A percentile compares a stretch with the other conserved stretches of the same genome.
phyloP scores from a whole-genome alignment of 768 basidiomycete genomes.

The Mycena metata region DNA sequence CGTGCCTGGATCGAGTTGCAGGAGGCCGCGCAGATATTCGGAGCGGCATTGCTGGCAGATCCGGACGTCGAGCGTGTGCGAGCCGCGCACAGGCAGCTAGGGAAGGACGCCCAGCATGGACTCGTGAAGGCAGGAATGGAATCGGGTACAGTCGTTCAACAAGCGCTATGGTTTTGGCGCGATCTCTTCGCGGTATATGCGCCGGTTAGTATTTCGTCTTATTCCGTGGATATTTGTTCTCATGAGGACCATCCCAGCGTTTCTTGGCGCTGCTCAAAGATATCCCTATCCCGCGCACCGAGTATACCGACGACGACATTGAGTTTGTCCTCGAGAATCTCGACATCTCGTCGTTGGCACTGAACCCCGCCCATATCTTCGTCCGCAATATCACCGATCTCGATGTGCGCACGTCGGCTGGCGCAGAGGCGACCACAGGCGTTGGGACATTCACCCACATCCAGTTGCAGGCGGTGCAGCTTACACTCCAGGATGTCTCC shows the following conservation, averaged over 20 bases:
- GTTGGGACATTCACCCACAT: conserved; percentile 77
- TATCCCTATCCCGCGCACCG: conserved; percentile 82
- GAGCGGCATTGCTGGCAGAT: conserved; percentile 61
- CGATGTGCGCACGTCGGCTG: conserved; percentile 48
- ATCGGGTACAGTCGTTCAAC: conserved; percentile 60
- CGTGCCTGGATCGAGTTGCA: conserved; percentile 68
- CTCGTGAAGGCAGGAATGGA: conserved; percentile 51
- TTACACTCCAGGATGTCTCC: conserved; percentile 73
- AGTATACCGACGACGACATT: conserved; percentile 75
- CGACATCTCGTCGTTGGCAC: conserved; percentile 73
- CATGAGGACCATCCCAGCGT: conserved; percentile 38
- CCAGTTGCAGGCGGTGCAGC: conserved; percentile 73
- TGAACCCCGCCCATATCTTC: conserved; percentile 79
- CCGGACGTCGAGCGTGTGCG: conserved; percentile 61
- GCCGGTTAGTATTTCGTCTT: conserved; percentile 49
- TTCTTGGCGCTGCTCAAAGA: conserved; percentile 65
- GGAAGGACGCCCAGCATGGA: conserved; percentile 61
- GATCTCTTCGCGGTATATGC: conserved; percentile 87
- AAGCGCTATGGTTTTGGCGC: conserved; percentile 81
- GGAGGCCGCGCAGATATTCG: conserved; percentile 59
- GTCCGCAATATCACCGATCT: conserved; percentile 79
- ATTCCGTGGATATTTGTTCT: background rate
- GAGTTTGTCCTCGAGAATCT: conserved; percentile 85
- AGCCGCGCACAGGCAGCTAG: conserved; percentile 63
- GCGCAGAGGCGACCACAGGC: conserved; percentile 57